Evolutionary conservation across 768 basidiomycete genomes (phyloP).

Genomic region (Artomyces pyxidatus): DNA sequence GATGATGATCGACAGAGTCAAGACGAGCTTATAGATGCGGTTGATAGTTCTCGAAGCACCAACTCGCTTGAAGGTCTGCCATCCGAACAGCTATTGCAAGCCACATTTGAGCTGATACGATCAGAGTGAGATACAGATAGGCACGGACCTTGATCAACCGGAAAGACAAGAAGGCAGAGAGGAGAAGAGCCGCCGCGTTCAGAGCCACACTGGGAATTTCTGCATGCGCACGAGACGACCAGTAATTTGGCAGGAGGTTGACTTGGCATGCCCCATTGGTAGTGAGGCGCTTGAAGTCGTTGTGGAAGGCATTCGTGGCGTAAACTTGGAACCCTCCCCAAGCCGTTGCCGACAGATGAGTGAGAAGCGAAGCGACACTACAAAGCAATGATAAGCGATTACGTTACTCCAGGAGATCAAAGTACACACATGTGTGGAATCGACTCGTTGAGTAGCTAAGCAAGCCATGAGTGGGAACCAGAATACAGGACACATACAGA

Average conservation of each 20-base stretch:
- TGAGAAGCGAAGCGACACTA: constrained; percentile 58
- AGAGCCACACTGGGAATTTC: constrained; percentile 59
- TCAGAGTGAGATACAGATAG: not conserved
- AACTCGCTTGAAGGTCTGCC: constrained; percentile 85
- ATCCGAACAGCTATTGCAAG: constrained; percentile 53
- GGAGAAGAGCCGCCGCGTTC: constrained; percentile 50
- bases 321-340: constrained; percentile 67
- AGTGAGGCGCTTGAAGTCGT: constrained; percentile 46
- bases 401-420: no score
- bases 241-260: constrained; percentile 56
- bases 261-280: constrained; percentile 56
- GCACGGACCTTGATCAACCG: constrained; percentile 56
- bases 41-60: constrained; percentile 70
- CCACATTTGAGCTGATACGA: not conserved
- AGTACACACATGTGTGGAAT: constrained; percentile 57
- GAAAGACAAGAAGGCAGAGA: constrained; percentile 64
- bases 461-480: not conserved
- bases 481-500: constrained; percentile 2
- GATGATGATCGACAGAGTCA: constrained; percentile 61
- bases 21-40: constrained; percentile 64
- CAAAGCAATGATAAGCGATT: not conserved
- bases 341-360: constrained; percentile 62
- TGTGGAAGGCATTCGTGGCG: constrained; percentile 50
- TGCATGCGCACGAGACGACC: constrained; percentile 48
- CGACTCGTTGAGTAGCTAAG: constrained; percentile 54